phyloP scores from a whole-genome alignment of 305 asterid genomes.

The Rubia peregrina region DNA sequence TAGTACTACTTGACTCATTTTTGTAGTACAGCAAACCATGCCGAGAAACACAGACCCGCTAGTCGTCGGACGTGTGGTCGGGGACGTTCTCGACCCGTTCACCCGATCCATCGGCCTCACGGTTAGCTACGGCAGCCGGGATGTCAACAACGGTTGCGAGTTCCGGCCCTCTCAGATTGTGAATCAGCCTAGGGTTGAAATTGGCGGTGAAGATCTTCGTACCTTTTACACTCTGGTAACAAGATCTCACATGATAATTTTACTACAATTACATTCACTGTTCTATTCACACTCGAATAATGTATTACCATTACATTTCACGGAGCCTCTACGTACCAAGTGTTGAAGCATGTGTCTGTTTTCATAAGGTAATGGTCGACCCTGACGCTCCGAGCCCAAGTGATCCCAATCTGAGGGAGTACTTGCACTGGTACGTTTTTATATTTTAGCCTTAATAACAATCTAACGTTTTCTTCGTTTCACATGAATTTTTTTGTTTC shows the following conservation, averaged over 20 bases:
- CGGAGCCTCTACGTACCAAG: not conserved
- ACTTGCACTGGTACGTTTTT: conserved; percentile 45
- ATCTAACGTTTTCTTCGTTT: no score
- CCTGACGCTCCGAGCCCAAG: conserved; percentile 73
- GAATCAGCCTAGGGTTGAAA: conserved; percentile 50
- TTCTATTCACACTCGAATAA: not conserved
- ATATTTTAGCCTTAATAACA: no score
- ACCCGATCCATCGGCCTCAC: conserved; percentile 31
- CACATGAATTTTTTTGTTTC: no score
- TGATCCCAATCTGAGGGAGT: conserved; percentile 50
- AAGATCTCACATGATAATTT: not conserved
- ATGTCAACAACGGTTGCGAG: conserved; percentile 41
- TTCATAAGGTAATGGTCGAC: conserved; percentile 45
- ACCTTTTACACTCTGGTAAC: conserved; percentile 50
- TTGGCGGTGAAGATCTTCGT: conserved; percentile 57
- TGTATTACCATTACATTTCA: not conserved
- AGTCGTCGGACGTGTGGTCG: conserved; percentile 42
- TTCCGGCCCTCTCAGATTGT: conserved; percentile 42
- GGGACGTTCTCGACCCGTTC: conserved; percentile 50
- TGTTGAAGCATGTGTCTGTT: not conserved
- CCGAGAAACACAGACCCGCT: conserved; percentile 43
- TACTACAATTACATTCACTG: not conserved
- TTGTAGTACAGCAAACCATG: conserved; percentile 10
- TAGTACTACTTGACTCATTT: not conserved
- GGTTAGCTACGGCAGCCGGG: conserved; percentile 29